Conservation (phyloP, 179 eudicot species). For the Silene noctiflora region DNA sequence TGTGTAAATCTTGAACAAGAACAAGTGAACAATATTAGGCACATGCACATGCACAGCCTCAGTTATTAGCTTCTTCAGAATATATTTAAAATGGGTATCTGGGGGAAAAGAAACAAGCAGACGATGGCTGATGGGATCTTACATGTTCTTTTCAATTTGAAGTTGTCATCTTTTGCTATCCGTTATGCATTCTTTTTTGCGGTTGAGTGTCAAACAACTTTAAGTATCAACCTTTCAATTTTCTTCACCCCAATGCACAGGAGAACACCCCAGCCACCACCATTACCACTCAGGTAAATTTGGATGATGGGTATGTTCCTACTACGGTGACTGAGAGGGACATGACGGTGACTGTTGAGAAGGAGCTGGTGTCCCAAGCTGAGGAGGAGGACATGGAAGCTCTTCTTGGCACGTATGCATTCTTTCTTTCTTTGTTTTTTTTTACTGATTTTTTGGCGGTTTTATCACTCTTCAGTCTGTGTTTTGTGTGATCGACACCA, state of each 20-base stretch:
- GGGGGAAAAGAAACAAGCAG: background rate
- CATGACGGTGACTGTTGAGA: slow-evolving; percentile 80
- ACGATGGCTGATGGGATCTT: background rate
- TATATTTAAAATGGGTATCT: background rate
- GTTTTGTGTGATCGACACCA: background rate
- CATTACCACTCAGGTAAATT: slow-evolving; percentile 43
- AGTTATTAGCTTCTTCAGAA: background rate
- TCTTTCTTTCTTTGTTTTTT: slow-evolving; percentile 7
- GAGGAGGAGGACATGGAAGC: slow-evolving; percentile 99
- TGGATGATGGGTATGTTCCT: slow-evolving; percentile 58
- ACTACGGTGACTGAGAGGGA: slow-evolving; percentile 47
- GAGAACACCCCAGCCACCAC: slow-evolving; percentile 55
- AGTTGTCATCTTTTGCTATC: background rate
- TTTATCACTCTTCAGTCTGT: slow-evolving; percentile 1
- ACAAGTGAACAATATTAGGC: too few relatives aligned
- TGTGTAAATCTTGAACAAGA: too few relatives aligned
- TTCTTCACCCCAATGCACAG: slow-evolving; percentile 31
- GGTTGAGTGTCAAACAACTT: background rate
- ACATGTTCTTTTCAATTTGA: background rate
- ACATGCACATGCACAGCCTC: background rate
- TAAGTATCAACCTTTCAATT: background rate
- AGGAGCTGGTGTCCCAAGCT: slow-evolving; percentile 85
- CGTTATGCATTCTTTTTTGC: background rate
- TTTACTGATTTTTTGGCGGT: slow-evolving; percentile 8
- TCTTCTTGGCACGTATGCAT: slow-evolving; percentile 87